A percentile compares a stretch with the other conserved stretches of the same genome.
These are phyloP conservation scores for Globisporangium paroecandrum DNA, from an alignment of 352 stramenopile species.

Conservation along the genomic window DNA sequence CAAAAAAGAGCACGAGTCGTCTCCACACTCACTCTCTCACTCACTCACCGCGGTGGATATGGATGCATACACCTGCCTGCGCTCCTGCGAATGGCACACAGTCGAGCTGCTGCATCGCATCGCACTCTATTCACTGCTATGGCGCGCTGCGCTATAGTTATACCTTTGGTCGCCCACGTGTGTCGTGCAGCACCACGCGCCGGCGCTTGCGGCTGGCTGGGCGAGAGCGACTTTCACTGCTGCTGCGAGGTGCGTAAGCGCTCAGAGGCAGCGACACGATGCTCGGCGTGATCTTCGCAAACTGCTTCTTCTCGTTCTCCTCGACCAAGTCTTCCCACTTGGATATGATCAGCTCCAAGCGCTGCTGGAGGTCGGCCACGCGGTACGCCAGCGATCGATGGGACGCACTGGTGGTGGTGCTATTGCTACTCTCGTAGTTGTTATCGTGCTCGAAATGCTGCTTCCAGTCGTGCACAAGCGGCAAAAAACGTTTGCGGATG, in stretches of 20 bases:
- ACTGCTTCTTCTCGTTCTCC: conserved; percentile 15
- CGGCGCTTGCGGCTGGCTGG: conserved; percentile 4
- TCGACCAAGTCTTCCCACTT: conserved; percentile 43
- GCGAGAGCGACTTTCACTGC: background rate
- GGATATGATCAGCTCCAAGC: conserved; percentile 20
- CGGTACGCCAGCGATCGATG: conserved; percentile 19
- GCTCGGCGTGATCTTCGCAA: conserved; percentile 4
- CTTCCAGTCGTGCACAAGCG: conserved; percentile 54
- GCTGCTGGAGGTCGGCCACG: conserved; percentile 31
- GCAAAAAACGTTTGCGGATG: conserved; percentile 73
- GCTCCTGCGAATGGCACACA: background rate
- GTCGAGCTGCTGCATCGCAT: background rate
- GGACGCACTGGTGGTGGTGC: background rate
- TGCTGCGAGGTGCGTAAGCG: conserved; percentile 20
- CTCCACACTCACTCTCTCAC: background rate
- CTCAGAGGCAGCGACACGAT: conserved; percentile 34
- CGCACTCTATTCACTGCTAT: background rate
- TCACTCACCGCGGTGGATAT: background rate
- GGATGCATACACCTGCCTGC: background rate
- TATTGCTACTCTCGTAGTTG: too few species aligned
- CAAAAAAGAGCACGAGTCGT: background rate
- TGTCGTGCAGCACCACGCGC: conserved; percentile 8
- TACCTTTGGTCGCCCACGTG: background rate
- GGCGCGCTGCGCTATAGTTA: background rate
- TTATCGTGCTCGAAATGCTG: conserved; percentile 4